Conservation (phyloP, 345 rosid genomes). For the Linum usitatissimum region DNA sequence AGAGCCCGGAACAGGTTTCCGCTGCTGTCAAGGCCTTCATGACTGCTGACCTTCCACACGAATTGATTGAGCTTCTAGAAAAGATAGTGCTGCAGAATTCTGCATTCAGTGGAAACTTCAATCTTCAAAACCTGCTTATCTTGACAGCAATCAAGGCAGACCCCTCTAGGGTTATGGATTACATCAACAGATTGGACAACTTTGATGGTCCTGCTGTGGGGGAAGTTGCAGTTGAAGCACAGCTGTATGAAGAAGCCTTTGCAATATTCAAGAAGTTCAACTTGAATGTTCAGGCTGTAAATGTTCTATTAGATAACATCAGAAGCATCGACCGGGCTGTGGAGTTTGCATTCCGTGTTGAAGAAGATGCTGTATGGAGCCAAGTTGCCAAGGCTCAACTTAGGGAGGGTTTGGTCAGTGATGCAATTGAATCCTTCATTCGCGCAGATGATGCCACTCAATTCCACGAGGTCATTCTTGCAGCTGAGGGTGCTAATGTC, state of each 20-base stretch:
- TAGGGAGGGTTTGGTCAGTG: slow-evolving; percentile 90
- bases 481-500: slow-evolving; percentile 59
- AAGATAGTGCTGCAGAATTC: slow-evolving; percentile 97
- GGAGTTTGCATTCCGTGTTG: slow-evolving; percentile 94
- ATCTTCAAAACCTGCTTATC: slow-evolving; percentile 92
- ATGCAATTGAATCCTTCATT: slow-evolving; percentile 91
- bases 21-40: slow-evolving; percentile 79
- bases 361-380: slow-evolving; percentile 97
- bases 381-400: slow-evolving; percentile 95
- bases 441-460: slow-evolving; percentile 88
- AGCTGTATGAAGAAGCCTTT: slow-evolving; percentile 75
- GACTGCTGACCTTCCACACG: slow-evolving; percentile 75
- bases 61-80: slow-evolving; percentile 79
- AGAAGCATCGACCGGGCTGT: slow-evolving; percentile 76
- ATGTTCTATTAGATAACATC: slow-evolving; percentile 58
- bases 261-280: slow-evolving; percentile 80
- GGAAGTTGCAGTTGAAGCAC: slow-evolving; percentile 90
- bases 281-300: slow-evolving; percentile 64
- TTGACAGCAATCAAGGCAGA: slow-evolving; percentile 95
- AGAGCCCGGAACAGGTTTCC: slow-evolving; percentile 84
- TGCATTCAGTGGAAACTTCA: slow-evolving; percentile 94
- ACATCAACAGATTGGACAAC: slow-evolving; percentile 83
- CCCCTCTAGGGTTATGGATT: slow-evolving; percentile 95
- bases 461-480: slow-evolving; percentile 69
- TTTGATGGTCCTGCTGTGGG: slow-evolving; percentile 99